Percentiles rank a stretch among this genome's conserved stretches.
phyloP scores from a whole-genome alignment of 768 basidiomycete species.

The Chalciporus pseudorubinellus region DNA sequence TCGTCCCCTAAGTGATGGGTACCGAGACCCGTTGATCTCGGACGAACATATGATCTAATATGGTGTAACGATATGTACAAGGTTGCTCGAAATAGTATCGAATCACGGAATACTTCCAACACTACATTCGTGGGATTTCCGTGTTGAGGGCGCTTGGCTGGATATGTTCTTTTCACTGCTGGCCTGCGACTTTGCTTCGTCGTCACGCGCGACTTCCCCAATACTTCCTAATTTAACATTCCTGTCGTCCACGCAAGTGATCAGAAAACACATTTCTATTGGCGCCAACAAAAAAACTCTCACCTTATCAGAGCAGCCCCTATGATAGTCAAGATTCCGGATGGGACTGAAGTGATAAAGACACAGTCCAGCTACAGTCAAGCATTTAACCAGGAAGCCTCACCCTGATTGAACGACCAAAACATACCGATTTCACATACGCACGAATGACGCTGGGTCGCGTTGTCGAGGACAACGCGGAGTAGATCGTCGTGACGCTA shows the following conservation, averaged over 20 bases:
- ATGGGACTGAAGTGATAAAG: conserved; percentile 11
- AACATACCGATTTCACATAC: conserved; percentile 11
- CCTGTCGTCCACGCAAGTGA: neutral
- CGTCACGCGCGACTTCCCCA: neutral
- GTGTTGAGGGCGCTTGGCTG: neutral
- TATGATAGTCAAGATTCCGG: conserved; percentile 8
- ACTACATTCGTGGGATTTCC: neutral
- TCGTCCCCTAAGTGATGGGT: conserved; percentile 18
- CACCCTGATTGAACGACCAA: neutral
- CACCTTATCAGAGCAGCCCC: conserved; percentile 11
- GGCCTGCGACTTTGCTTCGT: neutral
- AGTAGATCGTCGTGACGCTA: conserved; percentile 10
- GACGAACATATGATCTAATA: neutral
- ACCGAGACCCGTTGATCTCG: neutral
- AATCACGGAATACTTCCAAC: neutral
- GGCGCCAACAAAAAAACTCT: neutral
- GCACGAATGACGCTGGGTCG: conserved; percentile 10
- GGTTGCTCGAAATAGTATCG: neutral
- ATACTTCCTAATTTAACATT: conserved; percentile 4
- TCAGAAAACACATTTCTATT: neutral
- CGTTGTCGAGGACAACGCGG: neutral
- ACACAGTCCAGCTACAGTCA: conserved; percentile 10
- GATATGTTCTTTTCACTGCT: neutral
- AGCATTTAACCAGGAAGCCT: neutral
- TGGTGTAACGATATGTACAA: neutral